Conservation (phyloP, 352 stramenopile genomes). For the Globisporangium acanthophoron region DNA sequence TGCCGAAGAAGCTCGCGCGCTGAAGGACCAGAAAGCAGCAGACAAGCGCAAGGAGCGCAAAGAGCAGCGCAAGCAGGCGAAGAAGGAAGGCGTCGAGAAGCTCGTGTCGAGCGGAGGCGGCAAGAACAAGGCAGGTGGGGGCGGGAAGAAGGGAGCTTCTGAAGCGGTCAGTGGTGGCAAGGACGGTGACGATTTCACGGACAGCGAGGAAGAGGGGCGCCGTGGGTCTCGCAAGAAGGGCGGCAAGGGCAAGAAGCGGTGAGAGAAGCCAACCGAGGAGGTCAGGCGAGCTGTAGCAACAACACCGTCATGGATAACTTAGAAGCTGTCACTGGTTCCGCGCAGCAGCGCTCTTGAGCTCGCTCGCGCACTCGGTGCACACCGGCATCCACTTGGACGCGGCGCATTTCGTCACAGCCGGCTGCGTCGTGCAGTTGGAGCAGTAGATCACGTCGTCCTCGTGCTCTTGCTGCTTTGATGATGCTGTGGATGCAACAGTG, state of each 20-base stretch:
- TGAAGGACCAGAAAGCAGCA: constrained; percentile 75
- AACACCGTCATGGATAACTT: constrained; percentile 8
- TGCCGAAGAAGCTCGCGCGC: constrained; percentile 42
- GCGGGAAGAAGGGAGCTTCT: background rate
- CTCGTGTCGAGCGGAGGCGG: constrained; percentile 37
- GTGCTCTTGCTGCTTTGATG: constrained; percentile 15
- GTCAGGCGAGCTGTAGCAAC: background rate
- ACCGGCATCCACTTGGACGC: constrained; percentile 87
- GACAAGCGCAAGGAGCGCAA: constrained; percentile 80
- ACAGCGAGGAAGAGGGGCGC: constrained; percentile 12
- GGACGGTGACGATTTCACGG: background rate
- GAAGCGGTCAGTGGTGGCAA: background rate
- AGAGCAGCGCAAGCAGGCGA: constrained; percentile 75
- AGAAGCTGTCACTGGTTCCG: constrained; percentile 14
- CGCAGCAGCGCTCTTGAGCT: constrained; percentile 31
- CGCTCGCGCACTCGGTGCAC: constrained; percentile 44
- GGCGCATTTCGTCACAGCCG: constrained; percentile 69
- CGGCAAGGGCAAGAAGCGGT: constrained; percentile 16
- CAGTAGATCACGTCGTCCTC: constrained; percentile 53
- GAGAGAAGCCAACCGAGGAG: background rate
- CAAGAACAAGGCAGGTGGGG: constrained; percentile 10
- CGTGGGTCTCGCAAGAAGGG: constrained; percentile 11
- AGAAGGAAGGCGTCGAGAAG: constrained; percentile 74
- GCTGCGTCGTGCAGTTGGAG: constrained; percentile 42
- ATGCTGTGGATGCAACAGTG: background rate